A percentile compares a stretch with the other conserved stretches of the same genome.
Evolutionary conservation across 148 eudicot genomes (phyloP).

Genomic region (Rhododendron henanense): DNA sequence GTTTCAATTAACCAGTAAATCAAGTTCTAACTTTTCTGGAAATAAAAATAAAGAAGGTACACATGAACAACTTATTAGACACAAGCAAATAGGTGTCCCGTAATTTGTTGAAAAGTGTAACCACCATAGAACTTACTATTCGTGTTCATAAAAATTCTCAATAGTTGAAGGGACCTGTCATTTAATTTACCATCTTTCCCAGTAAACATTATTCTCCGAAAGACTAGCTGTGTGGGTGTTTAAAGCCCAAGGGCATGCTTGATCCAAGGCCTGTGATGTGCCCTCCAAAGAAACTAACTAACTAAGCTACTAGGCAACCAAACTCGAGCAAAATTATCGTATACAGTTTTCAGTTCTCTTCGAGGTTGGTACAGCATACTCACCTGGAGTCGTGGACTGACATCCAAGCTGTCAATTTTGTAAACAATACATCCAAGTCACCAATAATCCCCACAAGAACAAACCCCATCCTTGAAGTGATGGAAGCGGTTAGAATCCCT

Average conservation of each 20-base stretch:
- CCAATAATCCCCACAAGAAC: slow-evolving; percentile 67
- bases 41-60: background rate
- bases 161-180: background rate
- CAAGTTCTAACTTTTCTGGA: background rate
- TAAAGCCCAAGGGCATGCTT: background rate
- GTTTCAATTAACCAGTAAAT: background rate
- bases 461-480: slow-evolving; percentile 65
- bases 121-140: background rate
- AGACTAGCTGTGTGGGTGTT: background rate
- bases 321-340: background rate
- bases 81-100: background rate
- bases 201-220: background rate
- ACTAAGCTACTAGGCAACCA: background rate
- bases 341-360: background rate
- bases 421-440: background rate
- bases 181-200: background rate
- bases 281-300: background rate
- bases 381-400: background rate
- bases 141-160: background rate
- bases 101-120: background rate
- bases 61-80: background rate
- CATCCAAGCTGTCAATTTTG: background rate
- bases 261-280: background rate
- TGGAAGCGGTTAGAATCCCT: slow-evolving; percentile 80
- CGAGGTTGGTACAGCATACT: background rate